phyloP scores from a whole-genome alignment of 352 stramenopile species.

The Globisporangium parvum region DNA sequence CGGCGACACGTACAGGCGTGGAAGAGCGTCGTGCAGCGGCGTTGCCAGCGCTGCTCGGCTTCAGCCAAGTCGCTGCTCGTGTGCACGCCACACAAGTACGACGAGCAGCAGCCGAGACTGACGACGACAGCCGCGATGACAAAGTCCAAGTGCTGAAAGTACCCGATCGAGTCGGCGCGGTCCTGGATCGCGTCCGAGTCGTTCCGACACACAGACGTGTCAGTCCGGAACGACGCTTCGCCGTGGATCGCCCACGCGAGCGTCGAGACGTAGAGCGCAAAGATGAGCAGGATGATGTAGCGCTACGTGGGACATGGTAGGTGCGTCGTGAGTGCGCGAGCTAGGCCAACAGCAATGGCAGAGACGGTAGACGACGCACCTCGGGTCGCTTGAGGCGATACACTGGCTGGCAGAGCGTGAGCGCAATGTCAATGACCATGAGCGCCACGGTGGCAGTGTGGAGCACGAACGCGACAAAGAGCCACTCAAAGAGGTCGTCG shows the following conservation, averaged over 20 bases:
- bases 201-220: slow-evolving; percentile 46
- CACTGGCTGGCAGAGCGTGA: slow-evolving; percentile 49
- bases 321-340: too few relatives aligned
- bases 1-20: slow-evolving; percentile 44
- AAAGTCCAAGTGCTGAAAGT: slow-evolving; percentile 71
- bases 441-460: slow-evolving; percentile 36
- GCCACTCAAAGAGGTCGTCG: slow-evolving; percentile 48
- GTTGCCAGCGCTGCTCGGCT: slow-evolving; percentile 60
- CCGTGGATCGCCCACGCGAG: slow-evolving; percentile 56
- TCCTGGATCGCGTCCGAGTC: slow-evolving; percentile 52
- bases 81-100: slow-evolving; percentile 66
- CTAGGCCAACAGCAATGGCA: too few relatives aligned
- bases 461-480: slow-evolving; percentile 45
- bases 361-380: slow-evolving; percentile 12
- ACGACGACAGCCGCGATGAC: slow-evolving; percentile 45
- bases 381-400: slow-evolving; percentile 50
- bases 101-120: slow-evolving; percentile 33
- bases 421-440: slow-evolving; percentile 28
- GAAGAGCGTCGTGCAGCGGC: slow-evolving; percentile 55
- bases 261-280: slow-evolving; percentile 48
- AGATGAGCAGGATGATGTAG: slow-evolving; percentile 49
- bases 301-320: too few relatives aligned
- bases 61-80: slow-evolving; percentile 42
- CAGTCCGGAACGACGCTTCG: slow-evolving; percentile 36
- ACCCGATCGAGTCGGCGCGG: slow-evolving; percentile 43